These are phyloP conservation scores for Fragaria vesca DNA, from an alignment of 306 rosid genomes.

Conservation along the genomic window DNA sequence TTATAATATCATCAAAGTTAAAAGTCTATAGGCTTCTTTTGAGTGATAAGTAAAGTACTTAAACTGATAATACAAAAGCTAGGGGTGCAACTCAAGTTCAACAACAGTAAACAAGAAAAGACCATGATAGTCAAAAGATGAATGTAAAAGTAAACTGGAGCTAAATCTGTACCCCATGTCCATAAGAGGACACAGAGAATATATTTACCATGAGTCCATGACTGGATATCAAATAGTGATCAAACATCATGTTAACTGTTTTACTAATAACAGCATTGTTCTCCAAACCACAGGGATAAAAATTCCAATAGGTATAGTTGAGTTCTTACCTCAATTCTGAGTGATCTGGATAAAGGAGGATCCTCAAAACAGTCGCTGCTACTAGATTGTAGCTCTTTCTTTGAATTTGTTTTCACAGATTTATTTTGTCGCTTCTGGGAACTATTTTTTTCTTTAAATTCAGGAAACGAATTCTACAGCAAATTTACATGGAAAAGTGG, in stretches of 20 bases:
- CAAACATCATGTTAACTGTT: background rate
- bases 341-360: constrained; percentile 23
- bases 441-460: constrained; percentile 8
- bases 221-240: background rate
- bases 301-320: background rate
- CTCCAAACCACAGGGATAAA: background rate
- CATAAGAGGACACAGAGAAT: background rate
- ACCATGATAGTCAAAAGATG: constrained; percentile 8
- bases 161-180: background rate
- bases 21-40: background rate
- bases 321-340: constrained; percentile 23
- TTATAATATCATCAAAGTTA: background rate
- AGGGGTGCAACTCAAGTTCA: constrained; percentile 6
- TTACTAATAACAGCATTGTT: background rate
- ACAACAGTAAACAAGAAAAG: background rate
- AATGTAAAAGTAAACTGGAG: background rate
- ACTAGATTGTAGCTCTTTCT: constrained; percentile 22
- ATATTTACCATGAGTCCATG: background rate
- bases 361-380: constrained; percentile 24
- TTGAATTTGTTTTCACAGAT: constrained; percentile 19
- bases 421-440: constrained; percentile 21
- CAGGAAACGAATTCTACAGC: constrained; percentile 30
- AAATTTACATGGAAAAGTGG: background rate
- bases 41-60: background rate
- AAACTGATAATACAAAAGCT: background rate